Percentiles rank a stretch among this genome's conserved stretches.
These are phyloP conservation scores for Microbotryum silenes-acaulis DNA, from an alignment of 1,284 basidiomycete species.

Conservation along the genomic window DNA sequence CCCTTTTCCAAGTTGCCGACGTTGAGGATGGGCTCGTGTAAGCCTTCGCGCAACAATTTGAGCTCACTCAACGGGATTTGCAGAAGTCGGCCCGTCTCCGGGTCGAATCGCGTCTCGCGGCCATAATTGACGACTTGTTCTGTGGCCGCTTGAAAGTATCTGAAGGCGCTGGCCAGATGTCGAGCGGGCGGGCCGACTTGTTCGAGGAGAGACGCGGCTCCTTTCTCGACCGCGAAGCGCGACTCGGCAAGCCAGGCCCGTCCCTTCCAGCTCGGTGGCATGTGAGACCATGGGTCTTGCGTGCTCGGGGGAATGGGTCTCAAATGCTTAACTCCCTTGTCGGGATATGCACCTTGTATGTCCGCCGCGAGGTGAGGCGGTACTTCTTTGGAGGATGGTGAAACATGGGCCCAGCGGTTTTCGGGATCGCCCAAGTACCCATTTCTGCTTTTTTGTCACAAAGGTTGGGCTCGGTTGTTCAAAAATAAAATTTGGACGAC, in stretches of 20 bases:
- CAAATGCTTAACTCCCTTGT: conserved; percentile 1
- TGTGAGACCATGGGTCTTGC: conserved; percentile 19
- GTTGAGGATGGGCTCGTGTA: conserved; percentile 1
- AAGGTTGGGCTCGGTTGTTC: too few species aligned
- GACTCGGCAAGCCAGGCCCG: neutral
- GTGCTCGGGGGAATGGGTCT: conserved; percentile 7
- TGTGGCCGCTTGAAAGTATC: conserved; percentile 8
- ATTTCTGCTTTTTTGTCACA: too few species aligned
- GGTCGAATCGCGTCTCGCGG: conserved; percentile 2
- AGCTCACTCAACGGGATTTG: conserved; percentile 4
- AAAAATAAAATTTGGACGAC: too few species aligned
- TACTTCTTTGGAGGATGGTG: too few species aligned
- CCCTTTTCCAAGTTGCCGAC: conserved; percentile 8
- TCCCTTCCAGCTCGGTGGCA: neutral
- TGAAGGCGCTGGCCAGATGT: conserved; percentile 19
- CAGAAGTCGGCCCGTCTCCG: conserved; percentile 14
- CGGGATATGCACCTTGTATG: neutral
- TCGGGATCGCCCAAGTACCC: too few species aligned
- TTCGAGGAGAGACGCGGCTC: conserved; percentile 7
- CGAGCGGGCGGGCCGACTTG: conserved; percentile 9
- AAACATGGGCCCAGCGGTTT: too few species aligned
- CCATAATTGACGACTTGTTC: neutral
- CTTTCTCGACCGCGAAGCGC: conserved; percentile 12
- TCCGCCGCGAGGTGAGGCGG: too few species aligned
- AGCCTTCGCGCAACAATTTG: neutral